phyloP scores from a whole-genome alignment of 2,329 filamentous ascomycete species.

The Talaromyces sp. region DNA sequence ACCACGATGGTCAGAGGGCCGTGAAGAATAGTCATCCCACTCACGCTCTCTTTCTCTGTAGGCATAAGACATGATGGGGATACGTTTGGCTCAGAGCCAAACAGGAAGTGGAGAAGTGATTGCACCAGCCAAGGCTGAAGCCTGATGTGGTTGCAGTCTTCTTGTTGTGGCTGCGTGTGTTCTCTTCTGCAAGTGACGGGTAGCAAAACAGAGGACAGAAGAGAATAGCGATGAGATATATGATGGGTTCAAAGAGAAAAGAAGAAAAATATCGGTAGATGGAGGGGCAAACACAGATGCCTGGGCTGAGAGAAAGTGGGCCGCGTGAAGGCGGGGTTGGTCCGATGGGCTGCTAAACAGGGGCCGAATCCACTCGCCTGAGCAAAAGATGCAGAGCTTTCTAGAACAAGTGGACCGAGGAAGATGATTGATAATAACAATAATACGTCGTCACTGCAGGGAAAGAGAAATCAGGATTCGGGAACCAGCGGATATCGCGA shows the following conservation, averaged over 20 bases:
- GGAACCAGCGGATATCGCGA: background rate
- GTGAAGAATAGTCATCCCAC: conserved; percentile 37
- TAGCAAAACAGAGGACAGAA: background rate
- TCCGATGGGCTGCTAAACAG: background rate
- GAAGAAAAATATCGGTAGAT: background rate
- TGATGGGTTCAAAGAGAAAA: background rate
- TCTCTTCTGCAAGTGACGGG: background rate
- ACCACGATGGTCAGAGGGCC: conserved; percentile 35
- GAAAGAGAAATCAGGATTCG: background rate
- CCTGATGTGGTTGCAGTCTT: background rate
- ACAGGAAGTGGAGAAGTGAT: background rate
- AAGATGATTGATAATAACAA: background rate
- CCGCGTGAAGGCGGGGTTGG: background rate
- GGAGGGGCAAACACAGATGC: conserved; percentile 8
- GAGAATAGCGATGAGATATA: background rate
- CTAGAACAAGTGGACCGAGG: background rate
- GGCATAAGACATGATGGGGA: conserved; percentile 29
- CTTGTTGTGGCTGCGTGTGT: background rate
- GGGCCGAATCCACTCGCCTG: background rate
- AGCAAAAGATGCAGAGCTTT: background rate
- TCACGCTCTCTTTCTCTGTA: conserved; percentile 38
- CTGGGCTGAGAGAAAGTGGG: background rate
- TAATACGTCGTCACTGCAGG: background rate
- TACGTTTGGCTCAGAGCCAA: background rate
- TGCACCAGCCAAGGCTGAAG: background rate